Base-by-base conservation (phyloP, 2,329 filamentous ascomycete genomes). In the Paraconiothyrium brasiliense region DNA sequence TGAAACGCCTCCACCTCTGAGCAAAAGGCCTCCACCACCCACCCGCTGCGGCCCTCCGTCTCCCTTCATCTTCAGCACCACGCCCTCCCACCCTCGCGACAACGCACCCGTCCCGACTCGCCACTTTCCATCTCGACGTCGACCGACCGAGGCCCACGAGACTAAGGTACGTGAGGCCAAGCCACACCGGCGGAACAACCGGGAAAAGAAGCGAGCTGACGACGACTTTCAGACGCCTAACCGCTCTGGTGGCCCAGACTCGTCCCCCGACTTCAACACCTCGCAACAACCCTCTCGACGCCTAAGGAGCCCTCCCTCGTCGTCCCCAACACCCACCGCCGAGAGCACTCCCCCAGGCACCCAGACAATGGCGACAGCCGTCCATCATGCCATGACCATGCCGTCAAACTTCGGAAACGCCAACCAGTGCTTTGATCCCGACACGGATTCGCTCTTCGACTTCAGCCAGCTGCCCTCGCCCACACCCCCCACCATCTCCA, bases 401-500 rank as follows among this genome's bases (percentile, higher is more conserved):
- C 69, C 75, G 41, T 67, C 72, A 59, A 64, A 73, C 55, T 77
- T 74, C 69, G 46, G 20, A 44, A 56, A 37, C 41, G 59, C 64
- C 56, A 77, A 70, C 64, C 77, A 79, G 67, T 80, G 77, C 64
- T 64, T 78, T 64, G 78, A 80, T 61, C 76, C 78, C 22, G 79
- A 81, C 59, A 71, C 78, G 37, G 78, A 78, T 43, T 67, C 68
- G 13, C 80, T 78, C 71, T 78, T 82, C 72, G 79, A 82, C 73
- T 92, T 90, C 78, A 88, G 90, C 72, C 83, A 83, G 66, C 77
- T 86, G 57, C 81, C 83, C 65, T 89, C 87, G 70, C 84, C 87
- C 62, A 89, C 88, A 13, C 87, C 89, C 3, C 77, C 84, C 6
- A 76, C 80, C 16, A 78, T 81, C n/a, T 78, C 78, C 56, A 72